Percentiles rank a stretch among this genome's conserved stretches.
phyloP scores from a whole-genome alignment of 331 rosid genomes.

The Acacia pycnantha region DNA sequence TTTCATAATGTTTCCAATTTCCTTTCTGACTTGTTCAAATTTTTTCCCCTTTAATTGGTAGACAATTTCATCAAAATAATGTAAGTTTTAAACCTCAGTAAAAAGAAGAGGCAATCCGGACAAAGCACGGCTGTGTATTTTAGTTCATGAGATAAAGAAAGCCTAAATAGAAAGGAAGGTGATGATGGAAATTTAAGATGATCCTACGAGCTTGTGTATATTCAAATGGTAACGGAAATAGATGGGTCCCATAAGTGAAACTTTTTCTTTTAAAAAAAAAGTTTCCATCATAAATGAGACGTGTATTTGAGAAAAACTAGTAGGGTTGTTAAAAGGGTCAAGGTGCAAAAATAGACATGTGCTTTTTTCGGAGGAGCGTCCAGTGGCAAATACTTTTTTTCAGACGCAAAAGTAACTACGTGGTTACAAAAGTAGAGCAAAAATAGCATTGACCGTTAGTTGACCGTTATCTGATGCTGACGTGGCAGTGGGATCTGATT shows the following conservation, averaged over 20 bases:
- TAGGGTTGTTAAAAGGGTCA: background rate
- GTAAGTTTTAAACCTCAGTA: background rate
- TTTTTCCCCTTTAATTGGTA: background rate
- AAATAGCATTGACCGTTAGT: no score
- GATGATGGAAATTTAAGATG: background rate
- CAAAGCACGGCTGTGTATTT: background rate
- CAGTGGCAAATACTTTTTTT: no score
- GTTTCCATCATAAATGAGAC: background rate
- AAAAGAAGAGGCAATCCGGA: background rate
- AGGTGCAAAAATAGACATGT: no score
- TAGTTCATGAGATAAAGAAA: background rate
- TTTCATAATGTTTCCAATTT: background rate
- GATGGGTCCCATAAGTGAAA: background rate
- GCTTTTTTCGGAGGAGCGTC: no score
- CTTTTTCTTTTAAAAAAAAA: background rate
- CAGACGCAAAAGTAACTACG: no score
- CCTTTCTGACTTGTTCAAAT: background rate
- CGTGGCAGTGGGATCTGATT: no score
- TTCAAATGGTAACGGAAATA: background rate
- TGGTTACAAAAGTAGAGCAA: no score
- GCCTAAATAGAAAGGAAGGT: background rate
- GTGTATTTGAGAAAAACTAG: background rate
- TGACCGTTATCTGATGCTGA: no score
- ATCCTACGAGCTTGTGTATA: background rate
- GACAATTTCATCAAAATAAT: background rate